Conservation (phyloP, 495 filamentous ascomycete genomes). For the Astrocystis sublimbata region DNA sequence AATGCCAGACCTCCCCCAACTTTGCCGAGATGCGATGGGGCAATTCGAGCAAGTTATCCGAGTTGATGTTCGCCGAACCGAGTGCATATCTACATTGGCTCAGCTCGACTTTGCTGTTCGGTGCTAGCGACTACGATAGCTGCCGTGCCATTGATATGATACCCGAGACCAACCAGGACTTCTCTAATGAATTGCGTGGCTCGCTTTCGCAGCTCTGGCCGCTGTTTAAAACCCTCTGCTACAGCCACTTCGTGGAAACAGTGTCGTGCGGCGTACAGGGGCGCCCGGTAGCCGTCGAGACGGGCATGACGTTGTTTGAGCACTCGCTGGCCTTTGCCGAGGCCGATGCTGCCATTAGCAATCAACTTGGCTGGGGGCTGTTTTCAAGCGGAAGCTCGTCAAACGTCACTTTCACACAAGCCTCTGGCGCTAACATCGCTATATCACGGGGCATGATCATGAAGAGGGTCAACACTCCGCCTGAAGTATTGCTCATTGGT, state of each 20-base stretch:
- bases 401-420: conserved; percentile 43
- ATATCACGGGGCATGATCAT: conserved; percentile 59
- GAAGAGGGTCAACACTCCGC: conserved; percentile 72
- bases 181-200: conserved; percentile 55
- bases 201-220: conserved; percentile 88
- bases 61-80: conserved; percentile 71
- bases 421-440: conserved; percentile 44
- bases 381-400: conserved; percentile 46
- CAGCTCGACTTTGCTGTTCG: conserved; percentile 68
- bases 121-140: conserved; percentile 64
- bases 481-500: conserved; percentile 82
- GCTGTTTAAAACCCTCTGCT: conserved; percentile 75
- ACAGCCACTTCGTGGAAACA: conserved; percentile 86
- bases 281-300: conserved; percentile 75
- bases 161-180: conserved; percentile 42
- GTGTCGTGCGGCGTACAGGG: conserved; percentile 88
- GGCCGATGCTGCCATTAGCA: conserved; percentile 81
- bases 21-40: conserved; percentile 75
- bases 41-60: conserved; percentile 61
- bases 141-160: conserved; percentile 75
- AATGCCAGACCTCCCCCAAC: conserved; percentile 85
- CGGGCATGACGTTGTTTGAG: conserved; percentile 95
- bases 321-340: conserved; percentile 96
- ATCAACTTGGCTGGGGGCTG: conserved; percentile 67
- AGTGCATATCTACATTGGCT: conserved; percentile 70